These are phyloP conservation scores for Fusarium fujikuroi DNA, from an alignment of 2,329 filamentous ascomycete genomes.

Conservation along the genomic window DNA sequence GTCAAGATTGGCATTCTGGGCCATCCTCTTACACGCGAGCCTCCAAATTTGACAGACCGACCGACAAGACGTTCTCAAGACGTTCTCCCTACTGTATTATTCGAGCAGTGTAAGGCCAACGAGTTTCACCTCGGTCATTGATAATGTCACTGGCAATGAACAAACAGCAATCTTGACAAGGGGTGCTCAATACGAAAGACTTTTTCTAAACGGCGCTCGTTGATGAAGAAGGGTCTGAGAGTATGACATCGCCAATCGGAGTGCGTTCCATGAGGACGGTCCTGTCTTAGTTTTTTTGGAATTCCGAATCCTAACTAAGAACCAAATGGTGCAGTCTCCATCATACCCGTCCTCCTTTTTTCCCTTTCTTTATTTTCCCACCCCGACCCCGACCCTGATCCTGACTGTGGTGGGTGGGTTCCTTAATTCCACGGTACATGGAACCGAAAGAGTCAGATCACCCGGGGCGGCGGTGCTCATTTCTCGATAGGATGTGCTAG, in stretches of 20 bases:
- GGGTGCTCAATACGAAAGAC: slow-evolving; percentile 31
- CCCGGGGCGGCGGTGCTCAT: slow-evolving; percentile 13
- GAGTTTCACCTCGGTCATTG: not conserved
- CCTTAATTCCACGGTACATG: slow-evolving; percentile 17
- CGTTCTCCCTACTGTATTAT: not conserved
- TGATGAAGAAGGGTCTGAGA: slow-evolving; percentile 34
- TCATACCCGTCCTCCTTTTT: slow-evolving; percentile 18
- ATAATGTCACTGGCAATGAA: slow-evolving; percentile 9
- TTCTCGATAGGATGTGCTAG: slow-evolving; percentile 17
- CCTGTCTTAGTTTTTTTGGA: slow-evolving; percentile 35
- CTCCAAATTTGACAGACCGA: not conserved
- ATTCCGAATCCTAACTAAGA: slow-evolving; percentile 17
- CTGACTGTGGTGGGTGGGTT: slow-evolving; percentile 5
- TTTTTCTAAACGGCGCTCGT: slow-evolving; percentile 17
- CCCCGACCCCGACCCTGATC: slow-evolving; percentile 8
- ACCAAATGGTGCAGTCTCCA: not conserved
- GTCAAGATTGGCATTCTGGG: slow-evolving; percentile 18
- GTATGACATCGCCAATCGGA: slow-evolving; percentile 38
- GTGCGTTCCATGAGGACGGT: slow-evolving; percentile 42
- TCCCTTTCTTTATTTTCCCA: slow-evolving; percentile 3
- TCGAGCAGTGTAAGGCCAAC: not conserved
- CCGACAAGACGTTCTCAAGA: not conserved
- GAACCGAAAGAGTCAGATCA: slow-evolving; percentile 37
- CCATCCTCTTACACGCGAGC: slow-evolving; percentile 22
- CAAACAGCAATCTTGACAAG: slow-evolving; percentile 26